Conservation (phyloP, 495 filamentous ascomycete species). For the Neurospora sp. region DNA sequence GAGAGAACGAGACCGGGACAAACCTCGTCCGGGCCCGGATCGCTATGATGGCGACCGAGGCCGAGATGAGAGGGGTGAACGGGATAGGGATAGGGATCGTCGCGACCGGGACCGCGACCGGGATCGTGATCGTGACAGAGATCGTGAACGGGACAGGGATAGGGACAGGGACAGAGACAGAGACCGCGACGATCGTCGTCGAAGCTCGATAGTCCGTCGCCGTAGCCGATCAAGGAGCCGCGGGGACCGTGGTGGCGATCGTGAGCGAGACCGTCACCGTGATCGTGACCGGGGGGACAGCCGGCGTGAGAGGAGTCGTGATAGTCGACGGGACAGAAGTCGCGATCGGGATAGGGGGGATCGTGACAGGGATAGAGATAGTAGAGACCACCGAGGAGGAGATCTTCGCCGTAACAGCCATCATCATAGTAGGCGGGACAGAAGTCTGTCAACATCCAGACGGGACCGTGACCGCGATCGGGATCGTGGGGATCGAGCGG, state of each 20-base stretch:
- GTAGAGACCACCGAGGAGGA: background rate
- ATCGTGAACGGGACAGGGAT: constrained; percentile 22
- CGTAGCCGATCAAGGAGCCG: constrained; percentile 2
- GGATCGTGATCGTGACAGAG: constrained; percentile 24
- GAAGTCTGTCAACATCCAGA: constrained; percentile 1
- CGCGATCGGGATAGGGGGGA: constrained; percentile 14
- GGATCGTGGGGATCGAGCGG: background rate
- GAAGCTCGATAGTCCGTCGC: constrained; percentile 4
- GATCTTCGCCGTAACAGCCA: background rate
- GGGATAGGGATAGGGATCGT: constrained; percentile 13
- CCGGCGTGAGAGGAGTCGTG: constrained; percentile 8
- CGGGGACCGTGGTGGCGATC: constrained; percentile 9
- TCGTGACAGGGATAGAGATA: constrained; percentile 7
- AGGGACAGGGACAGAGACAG: constrained; percentile 23
- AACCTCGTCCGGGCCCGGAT: constrained; percentile 6
- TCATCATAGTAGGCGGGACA: background rate
- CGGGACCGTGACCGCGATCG: constrained; percentile 11
- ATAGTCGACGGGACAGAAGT: constrained; percentile 7
- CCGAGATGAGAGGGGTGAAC: constrained; percentile 9
- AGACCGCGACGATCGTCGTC: constrained; percentile 14
- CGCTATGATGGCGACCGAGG: constrained; percentile 9
- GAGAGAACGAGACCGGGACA: constrained; percentile 25
- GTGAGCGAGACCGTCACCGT: background rate
- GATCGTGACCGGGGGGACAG: constrained; percentile 5
- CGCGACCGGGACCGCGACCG: constrained; percentile 24